These are phyloP conservation scores for Oryza meridionalis DNA, from an alignment of 176 grass and related monocot genomes.

Conservation along the genomic window DNA sequence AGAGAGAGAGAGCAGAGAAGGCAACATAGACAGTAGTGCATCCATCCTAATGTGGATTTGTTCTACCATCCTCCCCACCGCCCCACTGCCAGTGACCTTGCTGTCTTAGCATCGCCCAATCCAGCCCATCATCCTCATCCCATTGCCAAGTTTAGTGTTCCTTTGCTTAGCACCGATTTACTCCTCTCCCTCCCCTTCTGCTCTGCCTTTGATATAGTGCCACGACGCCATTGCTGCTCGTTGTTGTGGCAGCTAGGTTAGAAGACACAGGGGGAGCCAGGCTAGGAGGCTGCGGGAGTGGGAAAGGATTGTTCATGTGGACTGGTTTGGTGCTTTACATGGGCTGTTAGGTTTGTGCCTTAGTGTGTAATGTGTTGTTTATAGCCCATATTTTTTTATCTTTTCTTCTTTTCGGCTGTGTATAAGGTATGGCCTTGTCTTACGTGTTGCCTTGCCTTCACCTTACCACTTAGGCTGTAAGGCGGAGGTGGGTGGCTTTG, in stretches of 20 bases:
- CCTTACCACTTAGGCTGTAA: no score
- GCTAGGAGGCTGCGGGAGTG: background rate
- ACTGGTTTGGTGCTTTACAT: background rate
- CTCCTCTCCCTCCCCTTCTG: background rate
- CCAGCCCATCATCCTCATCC: background rate
- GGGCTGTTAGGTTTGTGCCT: no score
- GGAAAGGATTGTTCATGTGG: background rate
- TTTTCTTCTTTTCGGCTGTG: no score
- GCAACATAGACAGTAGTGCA: background rate
- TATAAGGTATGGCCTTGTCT: no score
- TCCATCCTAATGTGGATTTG: background rate
- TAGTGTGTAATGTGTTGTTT: no score
- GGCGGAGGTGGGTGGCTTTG: no score
- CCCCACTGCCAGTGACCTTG: background rate
- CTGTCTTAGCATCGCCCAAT: background rate
- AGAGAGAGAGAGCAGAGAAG: background rate
- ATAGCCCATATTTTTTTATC: no score
- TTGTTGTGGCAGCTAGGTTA: background rate
- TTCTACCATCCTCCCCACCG: background rate
- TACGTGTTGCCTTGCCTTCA: no score
- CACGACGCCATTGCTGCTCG: background rate
- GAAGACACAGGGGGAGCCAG: background rate
- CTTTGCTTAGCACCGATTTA: background rate
- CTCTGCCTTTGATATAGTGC: background rate
- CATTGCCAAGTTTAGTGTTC: background rate